phyloP scores from a whole-genome alignment of 2,329 filamentous ascomycete genomes.

The Scytalidium lignicola region DNA sequence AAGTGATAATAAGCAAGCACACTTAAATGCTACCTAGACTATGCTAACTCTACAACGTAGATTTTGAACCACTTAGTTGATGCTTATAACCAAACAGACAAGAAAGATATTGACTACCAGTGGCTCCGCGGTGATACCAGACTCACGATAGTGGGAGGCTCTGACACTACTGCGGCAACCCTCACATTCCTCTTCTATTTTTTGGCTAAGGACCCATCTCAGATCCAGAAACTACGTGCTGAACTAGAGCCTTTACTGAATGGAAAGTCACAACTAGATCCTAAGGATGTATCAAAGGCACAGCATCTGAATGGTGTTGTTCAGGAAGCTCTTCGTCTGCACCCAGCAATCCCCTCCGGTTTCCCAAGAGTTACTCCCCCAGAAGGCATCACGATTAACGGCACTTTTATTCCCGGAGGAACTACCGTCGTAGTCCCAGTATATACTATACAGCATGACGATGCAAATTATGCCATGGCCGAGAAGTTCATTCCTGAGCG shows the following conservation, averaged over 20 bases:
- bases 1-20: too few relatives aligned
- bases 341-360: constrained; percentile 30
- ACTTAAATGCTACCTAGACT: too few relatives aligned
- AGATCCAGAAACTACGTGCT: constrained; percentile 6
- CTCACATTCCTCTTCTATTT: constrained; percentile 35
- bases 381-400: constrained; percentile 19
- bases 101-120: neutral
- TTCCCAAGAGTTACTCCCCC: constrained; percentile 30
- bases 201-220: constrained; percentile 9
- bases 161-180: constrained; percentile 34
- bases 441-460: neutral
- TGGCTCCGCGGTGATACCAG: constrained; percentile 11
- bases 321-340: constrained; percentile 32
- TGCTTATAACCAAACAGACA: neutral
- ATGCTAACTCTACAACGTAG: constrained; percentile 1
- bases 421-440: constrained; percentile 1
- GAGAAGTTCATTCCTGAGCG: constrained; percentile 17
- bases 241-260: neutral
- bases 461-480: constrained; percentile 1
- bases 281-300: constrained; percentile 6
- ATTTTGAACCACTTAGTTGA: neutral
- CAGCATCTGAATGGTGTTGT: constrained; percentile 30
- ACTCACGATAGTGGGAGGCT: constrained; percentile 30
- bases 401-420: neutral
- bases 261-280: neutral